These are phyloP conservation scores for Udeniomyces megalosporus DNA, from an alignment of 768 basidiomycete species.

Conservation along the genomic window DNA sequence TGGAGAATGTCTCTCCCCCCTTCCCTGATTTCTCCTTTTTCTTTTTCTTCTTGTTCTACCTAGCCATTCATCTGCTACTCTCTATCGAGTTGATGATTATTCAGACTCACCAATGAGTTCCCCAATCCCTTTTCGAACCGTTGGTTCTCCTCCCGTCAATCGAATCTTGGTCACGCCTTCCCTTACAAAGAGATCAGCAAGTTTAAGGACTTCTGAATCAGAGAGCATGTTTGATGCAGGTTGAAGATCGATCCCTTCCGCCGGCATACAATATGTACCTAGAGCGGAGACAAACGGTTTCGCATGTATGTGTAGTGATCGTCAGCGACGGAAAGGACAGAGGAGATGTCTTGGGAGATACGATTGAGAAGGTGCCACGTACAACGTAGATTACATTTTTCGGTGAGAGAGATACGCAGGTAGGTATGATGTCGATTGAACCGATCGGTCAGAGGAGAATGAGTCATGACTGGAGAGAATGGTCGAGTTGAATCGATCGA, in stretches of 20 bases:
- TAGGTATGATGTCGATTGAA: conserved; percentile 62
- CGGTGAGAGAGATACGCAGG: conserved; percentile 72
- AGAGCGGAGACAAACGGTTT: background rate
- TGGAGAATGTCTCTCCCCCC: background rate
- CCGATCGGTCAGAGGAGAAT: conserved; percentile 40
- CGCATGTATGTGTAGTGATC: too few relatives aligned
- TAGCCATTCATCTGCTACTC: too few relatives aligned
- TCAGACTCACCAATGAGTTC: conserved; percentile 48
- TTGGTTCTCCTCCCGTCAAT: conserved; percentile 77
- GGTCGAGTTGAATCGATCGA: background rate
- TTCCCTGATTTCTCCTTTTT: background rate
- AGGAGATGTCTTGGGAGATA: background rate
- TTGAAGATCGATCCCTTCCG: conserved; percentile 57
- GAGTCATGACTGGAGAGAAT: too few relatives aligned
- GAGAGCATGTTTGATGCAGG: conserved; percentile 53
- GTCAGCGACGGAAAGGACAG: conserved; percentile 10
- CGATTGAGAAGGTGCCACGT: conserved; percentile 20
- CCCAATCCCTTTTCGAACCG: conserved; percentile 55
- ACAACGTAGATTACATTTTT: conserved; percentile 79
- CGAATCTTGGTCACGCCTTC: conserved; percentile 76
- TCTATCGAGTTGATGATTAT: too few relatives aligned
- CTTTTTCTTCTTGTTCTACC: too few relatives aligned
- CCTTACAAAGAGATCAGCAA: conserved; percentile 59
- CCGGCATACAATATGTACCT: conserved; percentile 91
- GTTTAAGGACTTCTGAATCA: conserved; percentile 55